Base-by-base conservation (phyloP, 2,329 filamentous ascomycete species). In the Xylariaceae sp. region DNA sequence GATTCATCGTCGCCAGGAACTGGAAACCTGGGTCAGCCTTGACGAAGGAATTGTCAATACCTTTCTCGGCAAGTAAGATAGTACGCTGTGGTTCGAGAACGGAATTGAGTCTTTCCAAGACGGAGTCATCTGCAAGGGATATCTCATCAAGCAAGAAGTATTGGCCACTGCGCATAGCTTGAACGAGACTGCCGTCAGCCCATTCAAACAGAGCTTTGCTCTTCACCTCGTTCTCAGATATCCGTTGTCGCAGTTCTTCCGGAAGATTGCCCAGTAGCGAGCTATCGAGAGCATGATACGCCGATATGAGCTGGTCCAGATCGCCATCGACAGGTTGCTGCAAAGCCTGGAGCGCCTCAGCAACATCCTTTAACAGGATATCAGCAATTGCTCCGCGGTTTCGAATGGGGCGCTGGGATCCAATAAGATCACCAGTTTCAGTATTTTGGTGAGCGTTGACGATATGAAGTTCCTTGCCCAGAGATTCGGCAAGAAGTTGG, bases 401-500 rank as follows among this genome's bases (percentile, higher is more conserved):
- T 64, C 95, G 84, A 18, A 97, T 84, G 2, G 94, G 94, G 61
- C 94, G 80, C 73, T 99, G 94, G 2, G 94, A 94, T 64, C 94
- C 94, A 65, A 99, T 97, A 9, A 99, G 80, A 73, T 99, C 94
- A 13, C 94, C 93, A 0, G 95, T 97, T 73, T 99, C 95, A 0
- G 94, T 92, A 65, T 99, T 99, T 67, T 97, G 93, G 74, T 99
- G 95, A 2, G 95, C 94, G 71, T 99, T 99, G 69, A 99, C 88
- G 66, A 93, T 94, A 66, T 92, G 87, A 45, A 99, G 78, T 63
- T 89, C 79, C 68, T 88, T 91, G 13, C 80, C 78, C 63, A 90
- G 82, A 3, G 90, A 88, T 69, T 96, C 88, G 2, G 94, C 92
- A 56, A 97, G 82, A 71, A 96, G 82, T 72, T 99, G 94, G 66